phyloP scores from a whole-genome alignment of 805 yeast species.

The Wickerhamiella siamensis region DNA sequence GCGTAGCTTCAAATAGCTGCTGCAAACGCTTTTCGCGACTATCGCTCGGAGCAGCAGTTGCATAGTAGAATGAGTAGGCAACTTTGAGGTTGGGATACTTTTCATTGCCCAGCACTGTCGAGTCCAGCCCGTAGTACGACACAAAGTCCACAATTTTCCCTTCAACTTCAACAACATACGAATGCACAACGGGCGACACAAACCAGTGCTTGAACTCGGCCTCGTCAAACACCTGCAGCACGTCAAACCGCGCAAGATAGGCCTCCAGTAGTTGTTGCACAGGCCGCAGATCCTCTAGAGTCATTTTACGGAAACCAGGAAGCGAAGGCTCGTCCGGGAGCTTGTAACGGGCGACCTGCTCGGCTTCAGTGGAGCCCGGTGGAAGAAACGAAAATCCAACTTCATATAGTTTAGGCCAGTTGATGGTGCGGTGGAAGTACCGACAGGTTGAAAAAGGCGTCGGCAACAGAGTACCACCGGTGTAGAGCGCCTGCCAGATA shows the following conservation, averaged over 20 bases:
- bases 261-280: slow-evolving; percentile 43
- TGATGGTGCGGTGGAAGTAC: slow-evolving; percentile 84
- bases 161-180: slow-evolving; percentile 63
- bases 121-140: slow-evolving; percentile 80
- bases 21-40: slow-evolving; percentile 45
- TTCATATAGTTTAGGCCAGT: slow-evolving; percentile 80
- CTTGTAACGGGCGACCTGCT: slow-evolving; percentile 48
- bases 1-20: slow-evolving; percentile 54
- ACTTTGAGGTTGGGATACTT: slow-evolving; percentile 57
- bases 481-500: slow-evolving; percentile 92
- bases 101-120: slow-evolving; percentile 55
- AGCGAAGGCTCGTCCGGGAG: slow-evolving; percentile 38
- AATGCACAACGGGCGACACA: slow-evolving; percentile 34
- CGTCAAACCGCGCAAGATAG: slow-evolving; percentile 57
- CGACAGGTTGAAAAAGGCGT: slow-evolving; percentile 83
- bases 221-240: slow-evolving; percentile 53
- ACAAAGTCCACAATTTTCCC: slow-evolving; percentile 64
- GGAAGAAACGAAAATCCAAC: slow-evolving; percentile 85
- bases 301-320: slow-evolving; percentile 45
- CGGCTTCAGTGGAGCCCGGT: slow-evolving; percentile 45
- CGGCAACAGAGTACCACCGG: slow-evolving; percentile 85
- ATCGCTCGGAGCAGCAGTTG: slow-evolving; percentile 41
- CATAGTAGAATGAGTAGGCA: slow-evolving; percentile 80
- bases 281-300: slow-evolving; percentile 44
- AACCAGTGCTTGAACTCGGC: slow-evolving; percentile 76